Percentiles rank a stretch among this genome's conserved stretches.
These are phyloP conservation scores for Pelargonium exstipulatum DNA, from an alignment of 441 rosid genomes.

Conservation along the genomic window DNA sequence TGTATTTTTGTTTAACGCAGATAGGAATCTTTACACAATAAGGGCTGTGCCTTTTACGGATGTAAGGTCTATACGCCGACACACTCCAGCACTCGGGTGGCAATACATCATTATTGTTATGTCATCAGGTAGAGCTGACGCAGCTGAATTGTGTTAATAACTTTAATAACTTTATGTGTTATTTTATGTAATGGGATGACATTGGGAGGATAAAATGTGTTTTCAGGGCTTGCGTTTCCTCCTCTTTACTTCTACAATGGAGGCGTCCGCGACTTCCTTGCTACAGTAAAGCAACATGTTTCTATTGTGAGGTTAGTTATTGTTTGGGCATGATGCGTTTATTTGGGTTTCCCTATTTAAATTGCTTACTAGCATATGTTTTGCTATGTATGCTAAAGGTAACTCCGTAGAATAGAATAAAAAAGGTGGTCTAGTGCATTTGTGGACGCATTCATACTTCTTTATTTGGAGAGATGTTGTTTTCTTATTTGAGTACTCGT, in stretches of 20 bases:
- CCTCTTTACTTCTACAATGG: conserved; percentile 94
- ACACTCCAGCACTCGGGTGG: conserved; percentile 92
- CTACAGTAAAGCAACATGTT: conserved; percentile 76
- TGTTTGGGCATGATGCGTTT: conserved; percentile 5
- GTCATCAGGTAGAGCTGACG: conserved; percentile 60
- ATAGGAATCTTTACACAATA: conserved; percentile 82
- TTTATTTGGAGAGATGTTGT: too few species aligned
- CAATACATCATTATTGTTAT: conserved; percentile 82
- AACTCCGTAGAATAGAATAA: too few species aligned
- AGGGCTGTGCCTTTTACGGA: conserved; percentile 70
- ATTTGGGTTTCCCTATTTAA: neutral
- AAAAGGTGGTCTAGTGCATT: too few species aligned
- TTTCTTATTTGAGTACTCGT: too few species aligned
- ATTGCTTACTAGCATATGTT: conserved; percentile 6
- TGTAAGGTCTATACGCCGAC: conserved; percentile 76
- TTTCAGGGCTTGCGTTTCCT: conserved; percentile 88
- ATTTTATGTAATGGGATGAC: neutral
- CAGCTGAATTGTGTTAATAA: neutral
- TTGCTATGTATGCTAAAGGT: neutral
- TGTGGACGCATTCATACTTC: too few species aligned
- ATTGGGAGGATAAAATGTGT: conserved; percentile 19
- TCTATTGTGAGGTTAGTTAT: conserved; percentile 71
- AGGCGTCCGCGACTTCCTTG: conserved; percentile 87
- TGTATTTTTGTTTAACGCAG: conserved; percentile 38
- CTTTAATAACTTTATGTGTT: neutral